A percentile compares a stretch with the other conserved stretches of the same genome.
Evolutionary conservation across 148 eudicot genomes (phyloP).

Genomic region (Beta vulgaris): DNA sequence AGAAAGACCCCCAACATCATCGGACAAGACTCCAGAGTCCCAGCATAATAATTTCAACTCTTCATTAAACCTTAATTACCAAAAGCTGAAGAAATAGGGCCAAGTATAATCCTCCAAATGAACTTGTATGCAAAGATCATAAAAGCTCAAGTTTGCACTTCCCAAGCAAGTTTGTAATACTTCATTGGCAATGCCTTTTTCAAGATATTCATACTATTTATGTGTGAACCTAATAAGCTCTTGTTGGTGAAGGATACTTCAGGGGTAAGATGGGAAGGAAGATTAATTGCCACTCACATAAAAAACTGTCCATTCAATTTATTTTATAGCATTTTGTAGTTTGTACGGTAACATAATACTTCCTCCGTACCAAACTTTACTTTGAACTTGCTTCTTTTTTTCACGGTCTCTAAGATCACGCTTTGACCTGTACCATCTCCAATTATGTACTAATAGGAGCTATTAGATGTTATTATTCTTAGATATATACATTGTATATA

Average conservation of each 20-base stretch:
- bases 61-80: not conserved
- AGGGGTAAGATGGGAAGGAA: not conserved
- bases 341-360: not conserved
- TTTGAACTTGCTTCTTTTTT: too few relatives aligned
- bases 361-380: too few relatives aligned
- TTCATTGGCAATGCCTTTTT: not conserved
- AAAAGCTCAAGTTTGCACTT: not conserved
- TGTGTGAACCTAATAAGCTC: not conserved
- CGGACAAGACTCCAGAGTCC: not conserved
- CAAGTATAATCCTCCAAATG: not conserved
- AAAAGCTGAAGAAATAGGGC: not conserved
- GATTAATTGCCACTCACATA: not conserved
- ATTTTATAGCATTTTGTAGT: not conserved
- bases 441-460: too few relatives aligned
- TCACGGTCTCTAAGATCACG: too few relatives aligned
- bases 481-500: too few relatives aligned
- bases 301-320: not conserved
- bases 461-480: too few relatives aligned
- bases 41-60: not conserved
- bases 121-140: not conserved
- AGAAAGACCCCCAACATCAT: not conserved
- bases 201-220: not conserved
- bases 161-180: conserved; percentile 5
- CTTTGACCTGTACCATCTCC: too few relatives aligned
- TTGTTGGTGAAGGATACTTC: not conserved